Evolutionary conservation across 805 yeast genomes (phyloP).

Genomic region (Metschnikowia koreensis): DNA sequence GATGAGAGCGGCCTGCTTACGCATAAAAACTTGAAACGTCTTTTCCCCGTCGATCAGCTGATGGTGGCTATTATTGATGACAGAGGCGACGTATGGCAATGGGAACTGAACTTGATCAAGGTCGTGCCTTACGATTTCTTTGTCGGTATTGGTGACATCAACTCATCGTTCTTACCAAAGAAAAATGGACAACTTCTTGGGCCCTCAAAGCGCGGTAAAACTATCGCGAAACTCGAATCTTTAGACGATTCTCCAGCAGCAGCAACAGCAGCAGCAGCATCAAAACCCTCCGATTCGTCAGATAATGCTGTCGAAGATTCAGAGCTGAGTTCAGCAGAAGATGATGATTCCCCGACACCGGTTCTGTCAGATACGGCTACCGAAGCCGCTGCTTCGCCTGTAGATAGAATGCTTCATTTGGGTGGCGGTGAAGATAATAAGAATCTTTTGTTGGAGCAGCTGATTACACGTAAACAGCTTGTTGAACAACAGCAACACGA

Average conservation of each 20-base stretch:
- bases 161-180: conserved; percentile 86
- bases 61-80: conserved; percentile 97
- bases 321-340: not conserved
- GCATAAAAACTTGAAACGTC: conserved; percentile 79
- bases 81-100: conserved; percentile 98
- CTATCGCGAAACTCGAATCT: conserved; percentile 57
- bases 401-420: conserved; percentile 47
- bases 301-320: conserved; percentile 1
- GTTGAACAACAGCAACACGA: conserved; percentile 79
- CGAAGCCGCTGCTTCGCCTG: conserved; percentile 34
- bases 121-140: conserved; percentile 95
- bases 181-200: conserved; percentile 57
- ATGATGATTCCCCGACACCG: not conserved
- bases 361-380: not conserved
- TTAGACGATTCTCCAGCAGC: conserved; percentile 15
- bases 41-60: conserved; percentile 93
- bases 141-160: conserved; percentile 96
- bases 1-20: conserved; percentile 94
- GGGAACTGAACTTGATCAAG: conserved; percentile 88
- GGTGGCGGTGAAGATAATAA: conserved; percentile 52
- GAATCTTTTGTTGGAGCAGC: conserved; percentile 52
- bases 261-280: not conserved
- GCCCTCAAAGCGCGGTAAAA: conserved; percentile 60
- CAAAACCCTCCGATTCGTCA: not conserved
- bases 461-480: conserved; percentile 62